These are phyloP conservation scores for Cochlearia excelsa DNA, from an alignment of 345 rosid genomes.

Conservation along the genomic window DNA sequence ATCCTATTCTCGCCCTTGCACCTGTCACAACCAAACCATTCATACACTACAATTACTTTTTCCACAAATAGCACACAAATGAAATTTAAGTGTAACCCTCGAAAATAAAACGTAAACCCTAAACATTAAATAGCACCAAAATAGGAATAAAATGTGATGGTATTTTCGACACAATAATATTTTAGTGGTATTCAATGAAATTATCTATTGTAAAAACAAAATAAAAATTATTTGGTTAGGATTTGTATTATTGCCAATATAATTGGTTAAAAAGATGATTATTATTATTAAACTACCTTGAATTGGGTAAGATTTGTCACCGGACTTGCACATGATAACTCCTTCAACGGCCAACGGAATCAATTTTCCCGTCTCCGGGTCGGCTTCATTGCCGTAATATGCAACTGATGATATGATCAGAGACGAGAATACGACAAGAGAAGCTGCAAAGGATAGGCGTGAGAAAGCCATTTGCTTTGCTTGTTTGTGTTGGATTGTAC, in stretches of 20 bases:
- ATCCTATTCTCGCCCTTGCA: conserved; percentile 53
- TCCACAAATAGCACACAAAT: too few species aligned
- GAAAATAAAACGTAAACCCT: too few species aligned
- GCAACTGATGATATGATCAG: conserved; percentile 35
- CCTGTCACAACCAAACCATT: conserved; percentile 28
- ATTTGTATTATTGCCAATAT: too few species aligned
- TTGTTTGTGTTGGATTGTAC: conserved; percentile 13
- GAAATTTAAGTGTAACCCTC: too few species aligned
- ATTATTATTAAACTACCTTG: conserved; percentile 39
- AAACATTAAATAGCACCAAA: too few species aligned
- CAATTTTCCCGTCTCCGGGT: conserved; percentile 34
- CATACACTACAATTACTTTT: too few species aligned
- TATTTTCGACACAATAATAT: too few species aligned
- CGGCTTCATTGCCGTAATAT: conserved; percentile 24
- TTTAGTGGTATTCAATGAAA: too few species aligned
- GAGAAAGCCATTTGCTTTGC: conserved; percentile 28
- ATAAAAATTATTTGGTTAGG: too few species aligned
- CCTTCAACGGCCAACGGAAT: conserved; percentile 50
- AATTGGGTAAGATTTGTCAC: conserved; percentile 43
- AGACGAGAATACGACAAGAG: conserved; percentile 33
- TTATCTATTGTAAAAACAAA: too few species aligned
- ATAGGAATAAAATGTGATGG: too few species aligned
- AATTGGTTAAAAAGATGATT: too few species aligned
- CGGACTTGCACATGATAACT: conserved; percentile 51
- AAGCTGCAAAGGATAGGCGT: conserved; percentile 32